Evolutionary conservation across 768 basidiomycete genomes (phyloP).

Genomic region (Boletus subparvulus): DNA sequence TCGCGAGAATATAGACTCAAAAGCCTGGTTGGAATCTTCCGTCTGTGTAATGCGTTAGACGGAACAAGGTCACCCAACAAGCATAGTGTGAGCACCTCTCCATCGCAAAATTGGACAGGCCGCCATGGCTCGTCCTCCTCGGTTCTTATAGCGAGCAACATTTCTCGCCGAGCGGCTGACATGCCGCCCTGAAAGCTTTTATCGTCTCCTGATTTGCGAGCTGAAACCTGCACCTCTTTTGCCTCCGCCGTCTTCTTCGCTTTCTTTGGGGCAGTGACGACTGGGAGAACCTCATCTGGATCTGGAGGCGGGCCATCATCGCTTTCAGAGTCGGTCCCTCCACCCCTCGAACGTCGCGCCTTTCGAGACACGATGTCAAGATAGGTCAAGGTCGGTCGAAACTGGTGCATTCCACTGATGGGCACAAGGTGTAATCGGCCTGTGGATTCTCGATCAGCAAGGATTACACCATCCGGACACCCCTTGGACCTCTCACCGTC

Average conservation of each 20-base stretch:
- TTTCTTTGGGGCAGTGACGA: constrained; percentile 44
- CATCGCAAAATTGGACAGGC: constrained; percentile 62
- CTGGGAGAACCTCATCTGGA: constrained; percentile 64
- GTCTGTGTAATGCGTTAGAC: constrained; percentile 43
- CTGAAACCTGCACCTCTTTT: constrained; percentile 76
- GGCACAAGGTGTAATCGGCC: constrained; percentile 78
- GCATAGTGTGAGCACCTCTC: constrained; percentile 48
- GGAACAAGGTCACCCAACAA: not conserved
- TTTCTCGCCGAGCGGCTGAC: constrained; percentile 70
- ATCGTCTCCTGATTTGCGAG: constrained; percentile 64
- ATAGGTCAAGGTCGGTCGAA: constrained; percentile 81
- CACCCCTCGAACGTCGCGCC: constrained; percentile 47
- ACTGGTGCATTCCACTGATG: constrained; percentile 74
- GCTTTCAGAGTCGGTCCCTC: constrained; percentile 63
- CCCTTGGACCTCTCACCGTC: constrained; percentile 50
- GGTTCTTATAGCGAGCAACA: constrained; percentile 65
- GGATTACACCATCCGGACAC: not conserved
- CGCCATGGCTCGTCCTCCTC: constrained; percentile 83
- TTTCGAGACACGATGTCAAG: constrained; percentile 72
- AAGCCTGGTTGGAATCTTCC: constrained; percentile 51
- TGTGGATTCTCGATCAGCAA: constrained; percentile 13
- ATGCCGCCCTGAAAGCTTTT: constrained; percentile 63
- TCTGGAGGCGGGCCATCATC: constrained; percentile 80
- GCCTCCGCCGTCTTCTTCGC: constrained; percentile 61
- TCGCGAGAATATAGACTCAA: constrained; percentile 65